phyloP scores from a whole-genome alignment of 2,329 filamentous ascomycete genomes.

The Endothia cerciana region DNA sequence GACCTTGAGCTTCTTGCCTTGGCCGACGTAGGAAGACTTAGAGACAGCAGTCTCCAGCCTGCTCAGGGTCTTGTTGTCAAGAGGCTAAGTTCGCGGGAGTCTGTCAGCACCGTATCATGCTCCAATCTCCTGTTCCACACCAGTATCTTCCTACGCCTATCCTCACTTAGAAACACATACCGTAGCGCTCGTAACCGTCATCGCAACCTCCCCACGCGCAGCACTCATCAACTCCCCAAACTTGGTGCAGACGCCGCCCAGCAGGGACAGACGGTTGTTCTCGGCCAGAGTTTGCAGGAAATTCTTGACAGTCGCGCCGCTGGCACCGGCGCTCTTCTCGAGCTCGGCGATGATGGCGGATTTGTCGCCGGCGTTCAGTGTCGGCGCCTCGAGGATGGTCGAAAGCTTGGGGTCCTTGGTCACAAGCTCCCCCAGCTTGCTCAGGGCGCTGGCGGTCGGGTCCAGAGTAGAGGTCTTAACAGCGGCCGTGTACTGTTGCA shows the following conservation, averaged over 20 bases:
- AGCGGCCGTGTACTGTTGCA: constrained; percentile 86
- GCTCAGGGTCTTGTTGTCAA: constrained; percentile 84
- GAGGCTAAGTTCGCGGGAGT: constrained; percentile 56
- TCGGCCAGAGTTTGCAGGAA: constrained; percentile 88
- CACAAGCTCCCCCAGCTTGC: constrained; percentile 71
- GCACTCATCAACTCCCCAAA: constrained; percentile 87
- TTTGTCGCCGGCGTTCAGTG: constrained; percentile 80
- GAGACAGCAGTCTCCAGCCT: constrained; percentile 85
- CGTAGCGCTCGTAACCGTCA: constrained; percentile 87
- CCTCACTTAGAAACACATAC: constrained; percentile 54
- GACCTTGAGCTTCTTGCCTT: constrained; percentile 97
- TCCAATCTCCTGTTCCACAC: constrained; percentile 5
- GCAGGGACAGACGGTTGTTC: constrained; percentile 90
- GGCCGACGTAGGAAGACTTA: constrained; percentile 86
- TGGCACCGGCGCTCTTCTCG: constrained; percentile 74
- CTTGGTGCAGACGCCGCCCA: constrained; percentile 84
- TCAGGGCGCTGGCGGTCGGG: constrained; percentile 78
- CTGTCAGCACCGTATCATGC: constrained; percentile 33
- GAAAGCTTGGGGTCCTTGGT: constrained; percentile 82
- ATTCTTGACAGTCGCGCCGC: constrained; percentile 89
- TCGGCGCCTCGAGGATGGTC: constrained; percentile 77
- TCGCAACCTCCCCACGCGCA: constrained; percentile 88
- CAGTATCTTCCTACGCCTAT: constrained; percentile 3
- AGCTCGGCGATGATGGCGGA: constrained; percentile 83
- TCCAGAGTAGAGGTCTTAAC: constrained; percentile 87